Conservation (phyloP, 192 early-diverging fungal species). For the Glomus cerebriforme region DNA sequence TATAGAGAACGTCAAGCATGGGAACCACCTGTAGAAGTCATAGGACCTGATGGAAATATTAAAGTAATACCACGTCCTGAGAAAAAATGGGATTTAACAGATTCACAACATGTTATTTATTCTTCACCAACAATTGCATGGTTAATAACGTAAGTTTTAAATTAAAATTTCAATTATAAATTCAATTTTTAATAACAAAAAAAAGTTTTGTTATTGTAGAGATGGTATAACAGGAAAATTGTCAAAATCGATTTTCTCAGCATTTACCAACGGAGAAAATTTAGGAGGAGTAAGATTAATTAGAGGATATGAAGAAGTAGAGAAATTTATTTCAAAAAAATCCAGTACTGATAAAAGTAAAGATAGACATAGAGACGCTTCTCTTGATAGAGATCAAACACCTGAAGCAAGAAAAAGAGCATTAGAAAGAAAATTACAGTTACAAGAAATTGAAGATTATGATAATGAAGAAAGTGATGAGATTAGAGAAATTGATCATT, state of each 20-base stretch:
- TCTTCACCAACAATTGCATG: conserved; percentile 63
- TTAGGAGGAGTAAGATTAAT: conserved; percentile 71
- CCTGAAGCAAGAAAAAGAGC: conserved; percentile 40
- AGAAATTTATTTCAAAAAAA: conserved; percentile 52
- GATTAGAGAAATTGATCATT: conserved; percentile 73
- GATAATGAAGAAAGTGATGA: conserved; percentile 51
- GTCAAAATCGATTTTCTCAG: conserved; percentile 64
- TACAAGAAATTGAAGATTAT: conserved; percentile 52
- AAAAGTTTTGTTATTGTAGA: conserved; percentile 35
- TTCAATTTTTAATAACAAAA: neutral
- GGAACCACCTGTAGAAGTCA: conserved; percentile 35
- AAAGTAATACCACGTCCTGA: conserved; percentile 29
- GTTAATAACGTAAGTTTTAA: conserved; percentile 37
- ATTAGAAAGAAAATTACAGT: conserved; percentile 40
- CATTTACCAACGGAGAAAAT: conserved; percentile 53
- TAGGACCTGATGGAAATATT: conserved; percentile 33
- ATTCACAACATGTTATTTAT: conserved; percentile 75
- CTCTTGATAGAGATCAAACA: conserved; percentile 33
- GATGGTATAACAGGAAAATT: conserved; percentile 65
- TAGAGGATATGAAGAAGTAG: conserved; percentile 76
- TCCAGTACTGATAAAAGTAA: conserved; percentile 35
- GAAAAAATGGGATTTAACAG: conserved; percentile 74
- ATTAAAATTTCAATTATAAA: neutral
- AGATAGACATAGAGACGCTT: conserved; percentile 43
- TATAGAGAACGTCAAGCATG: conserved; percentile 61